Conservation (phyloP, 495 filamentous ascomycete genomes). For the Penicillium maclennaniae region DNA sequence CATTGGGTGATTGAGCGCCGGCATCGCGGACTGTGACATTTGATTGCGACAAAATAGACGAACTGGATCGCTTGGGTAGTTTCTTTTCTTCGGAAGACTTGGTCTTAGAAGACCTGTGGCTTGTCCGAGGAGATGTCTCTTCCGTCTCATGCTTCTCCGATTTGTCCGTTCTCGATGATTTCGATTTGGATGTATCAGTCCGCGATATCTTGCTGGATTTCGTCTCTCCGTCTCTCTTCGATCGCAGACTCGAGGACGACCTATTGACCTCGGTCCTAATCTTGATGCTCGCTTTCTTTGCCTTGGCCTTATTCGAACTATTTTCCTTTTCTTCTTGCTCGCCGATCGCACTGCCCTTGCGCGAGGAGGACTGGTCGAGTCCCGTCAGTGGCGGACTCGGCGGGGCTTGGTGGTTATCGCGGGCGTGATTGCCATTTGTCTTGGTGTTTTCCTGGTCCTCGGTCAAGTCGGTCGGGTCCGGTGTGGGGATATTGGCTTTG, state of each 20-base stretch:
- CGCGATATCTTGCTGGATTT: conserved; percentile 40
- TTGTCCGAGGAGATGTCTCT: conserved; percentile 27
- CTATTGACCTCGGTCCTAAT: conserved; percentile 40
- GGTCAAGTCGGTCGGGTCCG: conserved; percentile 74
- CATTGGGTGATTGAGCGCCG: conserved; percentile 43
- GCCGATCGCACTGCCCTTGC: conserved; percentile 40
- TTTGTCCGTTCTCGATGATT: conserved; percentile 19
- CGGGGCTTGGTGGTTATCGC: conserved; percentile 42
- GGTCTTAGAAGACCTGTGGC: conserved; percentile 32
- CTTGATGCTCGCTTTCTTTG: conserved; percentile 36
- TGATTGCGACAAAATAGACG: conserved; percentile 31
- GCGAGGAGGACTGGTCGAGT: conserved; percentile 45
- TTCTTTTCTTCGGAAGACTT: conserved; percentile 32
- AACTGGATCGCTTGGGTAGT: conserved; percentile 34
- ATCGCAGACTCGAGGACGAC: conserved; percentile 41
- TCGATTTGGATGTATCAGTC: conserved; percentile 42
- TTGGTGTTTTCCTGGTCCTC: conserved; percentile 39
- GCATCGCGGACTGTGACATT: conserved; percentile 37
- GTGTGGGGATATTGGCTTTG: conserved; percentile 67
- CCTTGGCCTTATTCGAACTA: conserved; percentile 36
- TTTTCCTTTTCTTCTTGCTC: conserved; percentile 39
- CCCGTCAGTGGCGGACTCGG: conserved; percentile 63
- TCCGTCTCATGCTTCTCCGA: conserved; percentile 18
- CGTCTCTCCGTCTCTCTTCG: conserved; percentile 35
- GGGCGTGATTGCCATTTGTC: conserved; percentile 24